Evolutionary conservation across 2,329 filamentous ascomycete species (phyloP), one percentile per base, ranked within the genome.

Genomic region (Elsinoe australis): DNA sequence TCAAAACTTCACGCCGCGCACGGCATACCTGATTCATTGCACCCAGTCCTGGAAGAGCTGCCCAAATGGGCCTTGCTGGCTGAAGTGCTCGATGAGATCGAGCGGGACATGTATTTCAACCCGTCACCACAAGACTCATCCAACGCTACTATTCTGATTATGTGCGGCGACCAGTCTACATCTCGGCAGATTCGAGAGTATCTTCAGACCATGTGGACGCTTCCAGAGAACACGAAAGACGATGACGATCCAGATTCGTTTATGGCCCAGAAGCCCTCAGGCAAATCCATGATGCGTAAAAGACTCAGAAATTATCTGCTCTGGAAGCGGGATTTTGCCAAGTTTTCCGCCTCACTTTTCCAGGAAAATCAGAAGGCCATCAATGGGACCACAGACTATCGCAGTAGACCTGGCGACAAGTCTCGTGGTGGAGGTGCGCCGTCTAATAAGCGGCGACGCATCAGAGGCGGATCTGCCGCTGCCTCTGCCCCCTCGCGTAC

Each of bases 51-150:
- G 1, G 92, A 98, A 65, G 89, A 95, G 62, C 82, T 94, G 56
- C 92, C 92, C 2, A 98, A 98, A 63, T 98, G 92, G 92, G 74
- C 74, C 19, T 72, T 95, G 12, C 71, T 98, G 14, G 83, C 87
- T n/a, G 88, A 95, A 49, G 82, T 95, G 0, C 69, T 98, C 3
- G 83, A 90, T 54, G 92, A 98, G 65, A 95, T 98, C 56, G 92
- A 96, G 59, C 79, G 83, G 47, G 89, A 95, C 59, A 74, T 87
- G 12, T 92, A 94, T 62, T 83, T 94, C 59, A 89, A 94, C 53
- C 84, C 87, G 4, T 70, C 73, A 6, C 68, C 74, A n/a, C 74
- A 78, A 49, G 87, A 92, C 62, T 86, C 88, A 58, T 94, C 88
- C 0, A 94, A 88, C 60, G 85, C 86, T n/a, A 87, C 86, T 2